Conservation (phyloP, 106 monocot genomes). For the Allium cepa region DNA sequence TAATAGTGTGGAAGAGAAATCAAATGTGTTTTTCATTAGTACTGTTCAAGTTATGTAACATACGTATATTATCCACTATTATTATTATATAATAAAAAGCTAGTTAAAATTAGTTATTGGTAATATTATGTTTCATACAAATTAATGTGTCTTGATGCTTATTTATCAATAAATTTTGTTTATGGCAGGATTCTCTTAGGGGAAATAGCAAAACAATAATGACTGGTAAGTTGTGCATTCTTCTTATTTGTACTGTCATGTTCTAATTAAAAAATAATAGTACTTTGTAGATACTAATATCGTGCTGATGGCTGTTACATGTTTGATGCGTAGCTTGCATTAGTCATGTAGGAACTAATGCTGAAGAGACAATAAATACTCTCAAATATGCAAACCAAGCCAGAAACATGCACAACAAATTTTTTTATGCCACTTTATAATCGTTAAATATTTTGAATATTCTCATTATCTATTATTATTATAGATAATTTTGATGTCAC, state of each 20-base stretch:
- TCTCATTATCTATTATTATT: neutral
- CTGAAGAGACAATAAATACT: constrained; percentile 98
- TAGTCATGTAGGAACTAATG: constrained; percentile 90
- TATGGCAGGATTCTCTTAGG: too few species aligned
- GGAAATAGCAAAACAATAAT: too few species aligned
- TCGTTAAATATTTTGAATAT: neutral
- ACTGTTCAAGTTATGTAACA: too few species aligned
- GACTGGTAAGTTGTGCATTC: constrained; percentile 51
- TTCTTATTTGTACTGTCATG: neutral
- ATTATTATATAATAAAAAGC: too few species aligned
- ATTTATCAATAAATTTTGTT: too few species aligned
- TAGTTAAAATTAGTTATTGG: too few species aligned
- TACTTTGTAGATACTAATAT: neutral
- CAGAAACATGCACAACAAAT: constrained; percentile 94
- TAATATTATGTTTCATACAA: too few species aligned
- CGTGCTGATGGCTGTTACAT: neutral
- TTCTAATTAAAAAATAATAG: neutral
- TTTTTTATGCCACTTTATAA: constrained; percentile 20
- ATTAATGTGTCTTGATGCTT: too few species aligned
- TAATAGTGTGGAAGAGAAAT: too few species aligned
- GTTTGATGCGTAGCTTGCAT: constrained; percentile 62
- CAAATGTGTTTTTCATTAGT: too few species aligned
- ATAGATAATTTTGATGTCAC: neutral
- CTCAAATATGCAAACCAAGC: constrained; percentile 98
- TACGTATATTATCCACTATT: too few species aligned